Base-by-base conservation (phyloP, 805 yeast species). In the Kuraishia molischiana region DNA sequence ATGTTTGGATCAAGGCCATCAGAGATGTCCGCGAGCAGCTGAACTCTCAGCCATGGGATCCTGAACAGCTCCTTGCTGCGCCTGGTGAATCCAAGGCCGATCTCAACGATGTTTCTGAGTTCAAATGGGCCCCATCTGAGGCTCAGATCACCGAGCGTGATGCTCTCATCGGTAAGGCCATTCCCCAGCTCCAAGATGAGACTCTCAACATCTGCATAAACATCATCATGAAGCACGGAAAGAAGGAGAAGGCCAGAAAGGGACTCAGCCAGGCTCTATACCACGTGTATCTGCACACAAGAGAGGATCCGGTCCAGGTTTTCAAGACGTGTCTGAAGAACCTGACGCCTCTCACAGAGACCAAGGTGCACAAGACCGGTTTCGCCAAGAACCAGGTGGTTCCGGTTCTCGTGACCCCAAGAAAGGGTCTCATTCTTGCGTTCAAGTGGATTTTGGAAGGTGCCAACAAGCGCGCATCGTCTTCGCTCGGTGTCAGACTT, bases 371-470 rank as follows among this genome's bases (percentile, higher is more conserved):
- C 53, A 79, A 78, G 51, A 86, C 92, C 3, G 92, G 92, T 41
- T 81, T 81, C 39, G 97, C 97, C 32, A 85, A 89, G 56, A 78
- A 79, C 42, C 72, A 73, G 42, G 70, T 78, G 29, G 80, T 85
- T 36, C 98, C 98, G 4, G 77, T 74, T 28, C 95, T 97, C 8
- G 66, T 90, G 51, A 77, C 74, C 36, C 77, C 75, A 50, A 78
- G 86, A 61, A 95, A 87, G 61, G 74, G 97, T 58, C 67, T 76
- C 49, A 75, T 96, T 59, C 76, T 74, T 51, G 96, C 97, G 2
- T 84, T 94, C 68, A 61, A 67, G 46, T 92, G 97, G 97, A 81
- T 92, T 36, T 59, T 87, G 38, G 95, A 85, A 42, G 86, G 94
- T 17, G 74, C 94, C 30, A 72, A 77, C 42, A 79, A 82, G 51